These are phyloP conservation scores for Physaria fendleri DNA, from an alignment of 345 rosid genomes.

Conservation along the genomic window DNA sequence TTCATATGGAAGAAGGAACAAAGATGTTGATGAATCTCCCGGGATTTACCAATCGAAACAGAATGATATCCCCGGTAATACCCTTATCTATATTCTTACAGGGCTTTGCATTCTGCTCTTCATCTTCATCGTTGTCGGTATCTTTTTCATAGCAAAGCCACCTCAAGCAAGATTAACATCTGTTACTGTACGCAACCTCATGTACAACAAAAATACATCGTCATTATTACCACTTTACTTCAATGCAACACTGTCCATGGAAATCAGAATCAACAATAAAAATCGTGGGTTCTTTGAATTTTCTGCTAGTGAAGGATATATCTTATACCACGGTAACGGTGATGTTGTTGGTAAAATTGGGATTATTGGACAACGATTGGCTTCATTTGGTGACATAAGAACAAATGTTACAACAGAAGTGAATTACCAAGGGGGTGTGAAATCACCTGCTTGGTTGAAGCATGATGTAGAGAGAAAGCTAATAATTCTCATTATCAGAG, in stretches of 20 bases:
- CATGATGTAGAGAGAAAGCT: constrained; percentile 26
- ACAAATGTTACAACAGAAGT: constrained; percentile 14
- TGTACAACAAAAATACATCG: constrained; percentile 16
- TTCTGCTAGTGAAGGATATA: constrained; percentile 14
- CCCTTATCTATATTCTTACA: constrained; percentile 18
- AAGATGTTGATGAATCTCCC: constrained; percentile 12
- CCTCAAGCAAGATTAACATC: constrained; percentile 14
- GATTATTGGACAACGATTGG: constrained; percentile 22
- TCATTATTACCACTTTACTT: constrained; percentile 25
- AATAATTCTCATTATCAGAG: constrained; percentile 6
- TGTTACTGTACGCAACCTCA: constrained; percentile 17
- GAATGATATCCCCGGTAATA: background rate
- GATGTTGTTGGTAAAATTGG: constrained; percentile 21
- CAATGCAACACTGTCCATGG: constrained; percentile 21
- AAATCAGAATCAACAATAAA: constrained; percentile 16
- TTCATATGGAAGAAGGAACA: constrained; percentile 17
- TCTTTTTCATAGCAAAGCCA: constrained; percentile 26
- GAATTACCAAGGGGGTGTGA: constrained; percentile 7
- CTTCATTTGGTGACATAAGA: constrained; percentile 1
- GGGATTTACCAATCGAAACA: background rate
- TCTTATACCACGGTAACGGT: constrained; percentile 23
- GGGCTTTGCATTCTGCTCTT: constrained; percentile 24
- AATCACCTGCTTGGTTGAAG: constrained; percentile 19
- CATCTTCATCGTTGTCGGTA: constrained; percentile 24
- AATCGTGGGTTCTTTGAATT: constrained; percentile 23